These are phyloP conservation scores for Aspergillus puulaauensis DNA, from an alignment of 2,329 filamentous ascomycete species.

Conservation along the genomic window DNA sequence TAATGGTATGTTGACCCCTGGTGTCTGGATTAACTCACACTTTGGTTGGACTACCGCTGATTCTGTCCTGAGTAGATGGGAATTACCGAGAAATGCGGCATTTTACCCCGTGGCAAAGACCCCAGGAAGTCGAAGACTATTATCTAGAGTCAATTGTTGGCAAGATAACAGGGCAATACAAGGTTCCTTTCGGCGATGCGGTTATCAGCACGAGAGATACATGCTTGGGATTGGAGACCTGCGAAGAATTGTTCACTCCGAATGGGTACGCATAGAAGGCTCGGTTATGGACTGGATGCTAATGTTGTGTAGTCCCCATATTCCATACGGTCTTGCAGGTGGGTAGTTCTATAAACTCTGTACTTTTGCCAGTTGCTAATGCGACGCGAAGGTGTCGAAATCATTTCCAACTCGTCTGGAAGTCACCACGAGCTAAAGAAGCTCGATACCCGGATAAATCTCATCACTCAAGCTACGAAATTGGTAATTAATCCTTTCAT, in stretches of 20 bases:
- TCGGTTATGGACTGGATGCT: slow-evolving; percentile 3
- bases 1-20: slow-evolving; percentile 45
- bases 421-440: slow-evolving; percentile 69
- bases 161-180: slow-evolving; percentile 55
- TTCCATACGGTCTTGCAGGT: slow-evolving; percentile 56
- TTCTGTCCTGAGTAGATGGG: slow-evolving; percentile 47
- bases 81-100: slow-evolving; percentile 63
- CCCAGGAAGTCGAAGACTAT: slow-evolving; percentile 60
- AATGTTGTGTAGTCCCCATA: slow-evolving; percentile 49
- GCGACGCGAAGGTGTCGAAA: slow-evolving; percentile 61
- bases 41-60: background rate
- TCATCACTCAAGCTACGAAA: slow-evolving; percentile 66
- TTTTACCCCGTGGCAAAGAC: slow-evolving; percentile 64
- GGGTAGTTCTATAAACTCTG: slow-evolving; percentile 49
- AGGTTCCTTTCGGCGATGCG: slow-evolving; percentile 68
- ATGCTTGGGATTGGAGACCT: slow-evolving; percentile 63
- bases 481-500: slow-evolving; percentile 14
- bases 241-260: slow-evolving; percentile 67
- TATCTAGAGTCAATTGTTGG: slow-evolving; percentile 61
- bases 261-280: slow-evolving; percentile 30
- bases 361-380: slow-evolving; percentile 36
- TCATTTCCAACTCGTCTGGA: slow-evolving; percentile 69
- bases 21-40: background rate
- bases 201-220: slow-evolving; percentile 64
- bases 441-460: slow-evolving; percentile 60